A percentile compares a stretch with the other conserved stretches of the same genome.
Evolutionary conservation across 2,329 filamentous ascomycete species (phyloP).

Genomic region (Herpotrichia juniperi): DNA sequence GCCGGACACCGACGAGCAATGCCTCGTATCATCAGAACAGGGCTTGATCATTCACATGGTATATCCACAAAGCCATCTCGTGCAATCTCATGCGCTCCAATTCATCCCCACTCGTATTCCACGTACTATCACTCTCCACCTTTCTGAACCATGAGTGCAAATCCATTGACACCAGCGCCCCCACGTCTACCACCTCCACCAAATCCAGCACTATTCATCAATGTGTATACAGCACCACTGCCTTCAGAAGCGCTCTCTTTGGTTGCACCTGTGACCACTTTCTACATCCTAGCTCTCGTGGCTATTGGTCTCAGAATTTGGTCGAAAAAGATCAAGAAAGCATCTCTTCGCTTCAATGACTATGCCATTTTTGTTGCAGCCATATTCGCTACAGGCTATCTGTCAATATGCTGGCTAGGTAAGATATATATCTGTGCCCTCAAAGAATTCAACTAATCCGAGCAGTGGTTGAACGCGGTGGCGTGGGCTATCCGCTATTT

Average conservation of each 20-base stretch:
- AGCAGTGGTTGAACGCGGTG: not conserved
- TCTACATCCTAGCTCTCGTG: conserved; percentile 1
- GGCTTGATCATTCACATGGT: too few relatives aligned
- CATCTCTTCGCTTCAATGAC: conserved; percentile 1
- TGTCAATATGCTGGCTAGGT: conserved; percentile 2
- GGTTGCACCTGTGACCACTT: conserved; percentile 2
- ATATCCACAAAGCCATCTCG: too few relatives aligned
- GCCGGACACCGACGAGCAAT: too few relatives aligned
- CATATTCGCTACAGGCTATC: conserved; percentile 1
- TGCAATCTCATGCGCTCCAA: too few relatives aligned
- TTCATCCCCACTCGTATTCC: too few relatives aligned
- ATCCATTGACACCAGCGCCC: not conserved
- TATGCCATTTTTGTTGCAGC: conserved; percentile 7
- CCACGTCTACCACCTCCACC: not conserved
- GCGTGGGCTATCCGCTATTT: not conserved
- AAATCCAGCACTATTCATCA: not conserved
- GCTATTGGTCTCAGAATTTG: not conserved
- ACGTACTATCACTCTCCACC: too few relatives aligned
- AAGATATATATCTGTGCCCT: not conserved
- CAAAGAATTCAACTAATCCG: not conserved
- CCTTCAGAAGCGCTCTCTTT: not conserved
- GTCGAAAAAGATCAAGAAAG: conserved; percentile 6
- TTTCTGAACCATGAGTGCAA: not conserved
- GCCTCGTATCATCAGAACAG: too few relatives aligned
- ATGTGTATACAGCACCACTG: not conserved